Conservation (phyloP, 108 stramenopile species). For the Nannochloropsis oceanica region DNA sequence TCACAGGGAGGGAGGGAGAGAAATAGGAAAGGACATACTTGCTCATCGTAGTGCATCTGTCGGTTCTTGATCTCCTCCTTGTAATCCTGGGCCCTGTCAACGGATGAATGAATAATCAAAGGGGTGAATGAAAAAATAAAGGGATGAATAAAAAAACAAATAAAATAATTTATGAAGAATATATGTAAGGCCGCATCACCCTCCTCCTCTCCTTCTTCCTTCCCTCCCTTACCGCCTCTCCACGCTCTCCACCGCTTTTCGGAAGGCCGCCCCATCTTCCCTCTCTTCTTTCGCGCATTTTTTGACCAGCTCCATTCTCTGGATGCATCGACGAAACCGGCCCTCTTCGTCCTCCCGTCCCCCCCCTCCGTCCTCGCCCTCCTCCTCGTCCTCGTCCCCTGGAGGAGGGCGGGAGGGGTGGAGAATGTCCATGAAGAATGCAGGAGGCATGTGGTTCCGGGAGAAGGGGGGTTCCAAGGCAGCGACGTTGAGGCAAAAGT, state of each 20-base stretch:
- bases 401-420: too few relatives aligned
- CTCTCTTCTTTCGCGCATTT: background rate
- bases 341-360: background rate
- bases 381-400: background rate
- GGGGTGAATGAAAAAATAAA: too few relatives aligned
- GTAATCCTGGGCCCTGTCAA: background rate
- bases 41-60: background rate
- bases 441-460: background rate
- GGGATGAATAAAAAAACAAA: too few relatives aligned
- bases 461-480: background rate
- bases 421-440: background rate
- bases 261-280: background rate
- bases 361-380: background rate
- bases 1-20: background rate
- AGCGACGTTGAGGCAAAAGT: background rate
- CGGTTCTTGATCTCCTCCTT: background rate
- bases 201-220: background rate
- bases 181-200: background rate
- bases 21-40: background rate
- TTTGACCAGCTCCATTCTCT: background rate
- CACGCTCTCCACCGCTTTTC: background rate
- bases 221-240: background rate
- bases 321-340: background rate
- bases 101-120: background rate
- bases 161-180: too few relatives aligned